These are phyloP conservation scores for Naganishia cerealis DNA, from an alignment of 1,284 basidiomycete genomes.

Conservation along the genomic window DNA sequence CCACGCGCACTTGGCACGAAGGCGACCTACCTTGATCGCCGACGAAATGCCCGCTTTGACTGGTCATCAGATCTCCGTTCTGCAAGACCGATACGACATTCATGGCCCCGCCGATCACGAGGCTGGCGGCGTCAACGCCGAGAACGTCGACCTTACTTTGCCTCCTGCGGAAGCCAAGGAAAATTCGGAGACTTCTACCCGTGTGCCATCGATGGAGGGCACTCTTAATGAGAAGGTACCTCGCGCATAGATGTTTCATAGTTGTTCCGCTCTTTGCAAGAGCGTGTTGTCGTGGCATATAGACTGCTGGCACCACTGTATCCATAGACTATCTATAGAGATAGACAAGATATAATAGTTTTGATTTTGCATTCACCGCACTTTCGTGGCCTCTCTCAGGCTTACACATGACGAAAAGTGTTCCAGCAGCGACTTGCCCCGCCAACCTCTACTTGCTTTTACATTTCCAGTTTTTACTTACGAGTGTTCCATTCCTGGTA, in stretches of 20 bases:
- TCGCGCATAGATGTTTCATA: not conserved
- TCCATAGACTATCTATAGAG: constrained; percentile 15
- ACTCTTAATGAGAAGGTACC: constrained; percentile 18
- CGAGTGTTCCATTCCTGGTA: no score
- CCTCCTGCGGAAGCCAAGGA: constrained; percentile 39
- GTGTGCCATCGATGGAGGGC: constrained; percentile 23
- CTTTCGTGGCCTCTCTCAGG: not conserved
- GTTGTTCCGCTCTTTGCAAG: not conserved
- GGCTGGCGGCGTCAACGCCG: constrained; percentile 36
- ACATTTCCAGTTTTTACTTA: no score
- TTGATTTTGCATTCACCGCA: not conserved
- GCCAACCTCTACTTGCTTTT: no score
- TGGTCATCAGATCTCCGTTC: constrained; percentile 50
- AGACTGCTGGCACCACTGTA: constrained; percentile 21
- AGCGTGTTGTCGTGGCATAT: constrained; percentile 16
- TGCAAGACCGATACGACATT: constrained; percentile 54
- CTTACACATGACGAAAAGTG: not conserved
- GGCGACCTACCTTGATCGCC: constrained; percentile 48
- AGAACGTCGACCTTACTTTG: constrained; percentile 43
- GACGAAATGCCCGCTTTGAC: constrained; percentile 45
- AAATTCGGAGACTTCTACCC: constrained; percentile 19
- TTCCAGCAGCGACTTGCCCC: not conserved
- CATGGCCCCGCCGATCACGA: constrained; percentile 47
- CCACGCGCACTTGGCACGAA: constrained; percentile 40
- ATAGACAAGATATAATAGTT: not conserved